Percentiles rank a stretch among this genome's conserved stretches.
phyloP scores from a whole-genome alignment of 805 yeast genomes.

The Phaffomyces opuntiae region DNA sequence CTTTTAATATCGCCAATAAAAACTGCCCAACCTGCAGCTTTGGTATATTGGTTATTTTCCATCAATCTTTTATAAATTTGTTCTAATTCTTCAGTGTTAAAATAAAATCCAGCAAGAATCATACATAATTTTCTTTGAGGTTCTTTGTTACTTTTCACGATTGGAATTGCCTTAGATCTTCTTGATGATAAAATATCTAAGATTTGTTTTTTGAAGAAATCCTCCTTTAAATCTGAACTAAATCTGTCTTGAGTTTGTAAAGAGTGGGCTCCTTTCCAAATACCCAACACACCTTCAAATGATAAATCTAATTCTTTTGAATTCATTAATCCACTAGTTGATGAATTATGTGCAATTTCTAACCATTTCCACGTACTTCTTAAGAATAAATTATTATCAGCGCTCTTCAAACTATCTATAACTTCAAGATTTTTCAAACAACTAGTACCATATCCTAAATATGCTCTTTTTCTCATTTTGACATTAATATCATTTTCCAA shows the following conservation, averaged over 20 bases:
- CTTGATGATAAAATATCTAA: slow-evolving; percentile 29
- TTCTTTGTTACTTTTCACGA: slow-evolving; percentile 41
- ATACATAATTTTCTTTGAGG: slow-evolving; percentile 72
- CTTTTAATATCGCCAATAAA: slow-evolving; percentile 82
- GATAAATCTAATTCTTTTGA: slow-evolving; percentile 72
- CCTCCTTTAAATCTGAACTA: slow-evolving; percentile 15
- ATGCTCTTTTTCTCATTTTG: slow-evolving; percentile 65
- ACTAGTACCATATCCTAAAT: slow-evolving; percentile 64
- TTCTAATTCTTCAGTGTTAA: slow-evolving; percentile 69
- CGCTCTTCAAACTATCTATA: slow-evolving; percentile 44
- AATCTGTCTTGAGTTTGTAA: slow-evolving; percentile 43
- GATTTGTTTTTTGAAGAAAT: slow-evolving; percentile 17
- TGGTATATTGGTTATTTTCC: slow-evolving; percentile 55
- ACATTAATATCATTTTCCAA: slow-evolving; percentile 69
- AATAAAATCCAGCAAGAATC: slow-evolving; percentile 87
- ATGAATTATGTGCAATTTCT: slow-evolving; percentile 58
- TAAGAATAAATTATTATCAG: slow-evolving; percentile 47
- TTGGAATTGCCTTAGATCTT: slow-evolving; percentile 17
- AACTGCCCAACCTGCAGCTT: slow-evolving; percentile 98
- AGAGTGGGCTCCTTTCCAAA: slow-evolving; percentile 74
- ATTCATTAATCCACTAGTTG: slow-evolving; percentile 58
- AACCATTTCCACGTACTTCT: slow-evolving; percentile 92
- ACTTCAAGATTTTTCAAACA: slow-evolving; percentile 56
- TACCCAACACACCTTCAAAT: slow-evolving; percentile 80
- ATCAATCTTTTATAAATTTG: slow-evolving; percentile 54